Evolutionary conservation across 768 basidiomycete genomes (phyloP), one percentile per base, ranked within the genome.

Genomic region (Tricholoma bakamatsutake): DNA sequence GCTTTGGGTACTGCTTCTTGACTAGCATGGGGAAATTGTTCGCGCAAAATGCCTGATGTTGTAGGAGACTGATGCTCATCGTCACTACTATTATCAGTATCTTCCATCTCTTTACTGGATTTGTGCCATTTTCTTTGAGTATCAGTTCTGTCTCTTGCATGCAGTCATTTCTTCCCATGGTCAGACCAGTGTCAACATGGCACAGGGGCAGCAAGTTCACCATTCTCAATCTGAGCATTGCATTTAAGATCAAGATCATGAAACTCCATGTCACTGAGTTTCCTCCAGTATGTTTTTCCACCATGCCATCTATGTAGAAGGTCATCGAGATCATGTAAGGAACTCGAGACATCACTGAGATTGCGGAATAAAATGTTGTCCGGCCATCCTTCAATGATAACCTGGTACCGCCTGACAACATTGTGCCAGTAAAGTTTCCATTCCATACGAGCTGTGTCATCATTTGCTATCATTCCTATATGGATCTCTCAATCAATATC

Each of bases 351-450:
- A 9, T 55, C 54, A 46, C 21, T 24, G 21, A 24, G 21, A 24
- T 24, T 24, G 21, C 21, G 3, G 21, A 24, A 24, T 24, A 3
- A 3, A 24, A 24, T 24, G 21, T 24, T 24, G 21, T 24, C 21
- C 3, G 21, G 21, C 21, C 21, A 24, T 24, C 21, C 21, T 24
- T 24, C 21, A 24, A 24, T 24, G 21, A 24, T 24, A 24, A 24
- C 21, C 21, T 24, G 21, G 21, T 24, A 24, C 21, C 47, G 27
- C 30, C 31, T 15, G n/a, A 60, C 56, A 31, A 62, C 28, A 17
- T 62, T 57, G 4, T 13, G 31, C 59, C 56, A 59, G 47, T 60
- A 57, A 10, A 34, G 49, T 43, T 53, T 56, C 52, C 50, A 62
- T 46, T 60, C 46, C 59, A 62, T 57, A n/a, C 45, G 13, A 8